These are phyloP conservation scores for Talaromyces thailandensis DNA, from an alignment of 495 filamentous ascomycete species.

Conservation along the genomic window DNA sequence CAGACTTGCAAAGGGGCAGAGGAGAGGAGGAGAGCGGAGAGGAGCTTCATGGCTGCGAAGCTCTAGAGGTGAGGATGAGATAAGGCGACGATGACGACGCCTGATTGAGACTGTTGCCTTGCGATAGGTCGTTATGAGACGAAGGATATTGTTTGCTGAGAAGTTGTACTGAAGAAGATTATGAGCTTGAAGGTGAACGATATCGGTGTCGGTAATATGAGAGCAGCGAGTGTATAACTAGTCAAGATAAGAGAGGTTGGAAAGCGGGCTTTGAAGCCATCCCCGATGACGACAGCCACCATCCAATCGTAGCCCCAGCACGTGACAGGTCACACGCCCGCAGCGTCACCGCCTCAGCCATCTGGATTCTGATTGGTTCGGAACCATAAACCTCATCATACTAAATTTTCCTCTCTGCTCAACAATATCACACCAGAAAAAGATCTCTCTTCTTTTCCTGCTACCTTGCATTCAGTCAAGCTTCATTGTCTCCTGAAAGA, in stretches of 20 bases:
- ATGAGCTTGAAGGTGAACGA: neutral
- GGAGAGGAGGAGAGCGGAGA: constrained; percentile 25
- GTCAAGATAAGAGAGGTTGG: neutral
- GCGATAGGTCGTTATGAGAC: neutral
- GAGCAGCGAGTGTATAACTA: neutral
- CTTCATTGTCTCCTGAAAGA: neutral
- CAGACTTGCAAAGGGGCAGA: constrained; percentile 23
- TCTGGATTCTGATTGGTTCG: neutral
- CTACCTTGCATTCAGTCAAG: neutral
- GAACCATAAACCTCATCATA: neutral
- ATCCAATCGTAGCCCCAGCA: constrained; percentile 1
- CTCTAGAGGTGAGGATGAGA: neutral
- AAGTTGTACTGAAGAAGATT: neutral
- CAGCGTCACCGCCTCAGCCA: neutral
- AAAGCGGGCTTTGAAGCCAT: constrained; percentile 1
- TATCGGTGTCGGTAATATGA: neutral
- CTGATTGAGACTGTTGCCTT: neutral
- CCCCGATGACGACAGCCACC: neutral
- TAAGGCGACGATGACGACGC: constrained; percentile 1
- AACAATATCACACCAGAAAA: neutral
- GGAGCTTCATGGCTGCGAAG: constrained; percentile 37
- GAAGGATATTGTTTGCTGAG: neutral
- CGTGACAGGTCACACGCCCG: constrained; percentile 5
- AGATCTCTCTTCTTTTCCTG: neutral
- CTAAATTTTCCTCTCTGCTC: neutral